These are phyloP conservation scores for Aaosphaeria arxii DNA, from an alignment of 2,329 filamentous ascomycete species.

Conservation along the genomic window DNA sequence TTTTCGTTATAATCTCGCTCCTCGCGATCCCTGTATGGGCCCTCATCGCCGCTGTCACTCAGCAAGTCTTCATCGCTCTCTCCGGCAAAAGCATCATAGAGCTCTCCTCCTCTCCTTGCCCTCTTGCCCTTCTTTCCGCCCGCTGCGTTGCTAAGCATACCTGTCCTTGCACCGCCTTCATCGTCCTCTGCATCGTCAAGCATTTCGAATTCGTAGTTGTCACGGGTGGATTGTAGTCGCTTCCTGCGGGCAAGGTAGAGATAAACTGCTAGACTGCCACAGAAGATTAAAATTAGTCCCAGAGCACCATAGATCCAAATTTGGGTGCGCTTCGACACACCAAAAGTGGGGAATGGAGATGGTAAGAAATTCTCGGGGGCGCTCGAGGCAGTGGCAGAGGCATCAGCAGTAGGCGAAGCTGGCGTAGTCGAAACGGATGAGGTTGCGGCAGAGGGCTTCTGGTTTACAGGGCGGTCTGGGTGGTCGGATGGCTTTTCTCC, in stretches of 20 bases:
- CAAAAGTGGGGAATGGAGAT: conserved; percentile 86
- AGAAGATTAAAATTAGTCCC: conserved; percentile 82
- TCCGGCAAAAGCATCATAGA: conserved; percentile 97
- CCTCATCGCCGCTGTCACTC: conserved; percentile 41
- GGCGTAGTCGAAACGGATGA: conserved; percentile 9
- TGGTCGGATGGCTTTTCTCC: conserved; percentile 46
- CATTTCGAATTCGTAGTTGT: conserved; percentile 92
- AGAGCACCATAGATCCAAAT: conserved; percentile 91
- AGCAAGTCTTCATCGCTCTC: conserved; percentile 75
- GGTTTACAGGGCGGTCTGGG: conserved; percentile 55
- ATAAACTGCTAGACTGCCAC: conserved; percentile 75
- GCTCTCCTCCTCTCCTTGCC: conserved; percentile 70
- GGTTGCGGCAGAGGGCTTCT: conserved; percentile 47
- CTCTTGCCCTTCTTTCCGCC: conserved; percentile 45
- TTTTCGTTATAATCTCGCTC: conserved; percentile 32
- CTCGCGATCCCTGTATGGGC: conserved; percentile 30
- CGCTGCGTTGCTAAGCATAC: conserved; percentile 34
- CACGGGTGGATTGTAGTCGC: conserved; percentile 69
- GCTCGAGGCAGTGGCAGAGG: conserved; percentile 20
- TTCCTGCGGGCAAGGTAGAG: conserved; percentile 76
- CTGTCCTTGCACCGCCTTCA: conserved; percentile 53
- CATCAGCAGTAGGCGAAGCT: conserved; percentile 11
- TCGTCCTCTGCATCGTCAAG: conserved; percentile 73
- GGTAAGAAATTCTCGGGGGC: conserved; percentile 61
- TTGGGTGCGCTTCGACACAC: conserved; percentile 80